Base-by-base conservation (phyloP, 805 yeast genomes). In the Hanseniaspora vineae region DNA sequence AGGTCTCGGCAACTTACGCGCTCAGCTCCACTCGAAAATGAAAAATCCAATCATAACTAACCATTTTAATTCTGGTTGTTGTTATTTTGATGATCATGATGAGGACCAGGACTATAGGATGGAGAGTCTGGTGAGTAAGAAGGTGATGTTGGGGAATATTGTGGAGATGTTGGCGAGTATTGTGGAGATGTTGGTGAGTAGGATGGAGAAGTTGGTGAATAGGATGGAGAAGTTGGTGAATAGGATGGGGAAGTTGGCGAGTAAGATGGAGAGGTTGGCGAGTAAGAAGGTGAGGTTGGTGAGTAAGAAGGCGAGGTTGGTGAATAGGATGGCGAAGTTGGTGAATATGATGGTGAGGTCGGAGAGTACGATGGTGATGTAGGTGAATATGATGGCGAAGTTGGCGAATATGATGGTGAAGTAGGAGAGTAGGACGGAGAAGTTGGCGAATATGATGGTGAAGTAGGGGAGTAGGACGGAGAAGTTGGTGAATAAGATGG, bases 231-330 rank as follows among this genome's bases (percentile, higher is more conserved):
- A 0, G 95, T 85, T 52, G 92, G 90, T 0, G 78, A 70, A 59
- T 81, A 82, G 4, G 66, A 57, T 53, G 85, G 78, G 0, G 86
- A 78, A 0, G 86, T 78, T 48, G 95, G 94, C 0, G 82, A 73
- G 59, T 85, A 85, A 3, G 73, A 60, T 56, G 95, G 90, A 1
- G 85, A 77, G 0, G 95, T 82, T 46, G 96, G 95, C 0, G 81
- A 71, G 62, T 87, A 84, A 1, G 71, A 61, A 52, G 94, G 92
- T 2, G 81, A 76, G 0, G 87, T 77, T 43, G 84, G 82, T 0
- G 80, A 70, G 55, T 81, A 84, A 0, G 66, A 64, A 55, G 74
- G 74, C 1, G 73, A 69, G 0, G 73, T 70, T 49, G 82, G 81
- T 0, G 72, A 65, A 57, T 77, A 77, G 2, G 65, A 53, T 55